Evolutionary conservation across 164 flowering plant genomes (phyloP).

Genomic region (Pachysandra terminalis): DNA sequence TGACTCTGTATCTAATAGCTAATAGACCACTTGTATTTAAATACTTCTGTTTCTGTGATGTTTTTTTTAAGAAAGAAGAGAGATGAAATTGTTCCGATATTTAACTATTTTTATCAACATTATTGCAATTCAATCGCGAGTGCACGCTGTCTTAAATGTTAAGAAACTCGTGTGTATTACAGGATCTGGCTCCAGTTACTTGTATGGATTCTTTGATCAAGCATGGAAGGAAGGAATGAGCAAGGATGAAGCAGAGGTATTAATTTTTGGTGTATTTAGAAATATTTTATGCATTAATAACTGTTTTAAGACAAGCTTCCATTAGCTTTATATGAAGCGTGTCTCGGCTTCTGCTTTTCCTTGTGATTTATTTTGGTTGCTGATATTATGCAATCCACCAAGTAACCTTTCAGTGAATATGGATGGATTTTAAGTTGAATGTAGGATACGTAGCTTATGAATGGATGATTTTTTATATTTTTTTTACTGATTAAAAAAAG

Average conservation of each 20-base stretch:
- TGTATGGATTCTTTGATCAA: conserved; percentile 98
- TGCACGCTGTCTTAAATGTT: too few relatives aligned
- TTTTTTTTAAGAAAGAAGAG: too few relatives aligned
- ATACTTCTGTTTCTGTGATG: too few relatives aligned
- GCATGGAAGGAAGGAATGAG: conserved; percentile 97
- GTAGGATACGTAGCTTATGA: background rate
- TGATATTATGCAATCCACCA: background rate
- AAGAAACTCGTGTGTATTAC: conserved; percentile 8
- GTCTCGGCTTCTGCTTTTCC: background rate
- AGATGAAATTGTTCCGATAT: too few relatives aligned
- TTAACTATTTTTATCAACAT: too few relatives aligned
- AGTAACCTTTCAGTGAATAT: background rate
- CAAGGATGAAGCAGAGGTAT: conserved; percentile 98
- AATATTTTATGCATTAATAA: background rate
- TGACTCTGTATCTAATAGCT: too few relatives aligned
- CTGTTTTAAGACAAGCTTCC: background rate
- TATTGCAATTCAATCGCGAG: too few relatives aligned
- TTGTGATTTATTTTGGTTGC: background rate
- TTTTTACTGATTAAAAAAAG: too few relatives aligned
- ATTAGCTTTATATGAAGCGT: background rate
- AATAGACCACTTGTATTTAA: too few relatives aligned
- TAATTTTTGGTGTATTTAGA: conserved; percentile 2
- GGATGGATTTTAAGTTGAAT: background rate
- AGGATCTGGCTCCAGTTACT: conserved; percentile 96
- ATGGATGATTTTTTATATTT: too few relatives aligned